Percentiles rank a stretch among this genome's conserved stretches.
These are phyloP conservation scores for Pyrenopolyporus hunteri DNA, from an alignment of 495 filamentous ascomycete genomes.

Conservation along the genomic window DNA sequence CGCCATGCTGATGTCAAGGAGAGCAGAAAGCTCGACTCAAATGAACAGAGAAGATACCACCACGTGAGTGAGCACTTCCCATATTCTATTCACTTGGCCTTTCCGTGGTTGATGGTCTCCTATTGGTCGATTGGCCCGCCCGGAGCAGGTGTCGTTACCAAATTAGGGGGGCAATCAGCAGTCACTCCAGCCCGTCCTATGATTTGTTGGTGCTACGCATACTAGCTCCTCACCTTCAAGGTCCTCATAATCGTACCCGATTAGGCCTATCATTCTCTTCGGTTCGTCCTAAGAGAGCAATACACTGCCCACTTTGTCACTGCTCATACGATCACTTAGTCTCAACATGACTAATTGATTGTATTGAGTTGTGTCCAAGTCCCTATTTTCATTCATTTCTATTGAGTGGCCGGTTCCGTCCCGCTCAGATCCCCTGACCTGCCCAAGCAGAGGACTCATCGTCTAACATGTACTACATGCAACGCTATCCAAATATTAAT, in stretches of 20 bases:
- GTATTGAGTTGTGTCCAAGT: constrained; percentile 1
- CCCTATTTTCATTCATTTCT: no score
- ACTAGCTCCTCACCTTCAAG: neutral
- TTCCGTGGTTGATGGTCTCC: neutral
- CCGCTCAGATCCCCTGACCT: neutral
- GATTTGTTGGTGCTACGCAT: neutral
- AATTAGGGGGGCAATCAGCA: neutral
- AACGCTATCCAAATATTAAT: constrained; percentile 7
- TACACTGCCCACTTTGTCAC: neutral
- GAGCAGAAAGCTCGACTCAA: constrained; percentile 3
- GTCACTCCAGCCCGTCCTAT: neutral
- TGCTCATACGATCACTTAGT: neutral
- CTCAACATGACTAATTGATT: constrained; percentile 22
- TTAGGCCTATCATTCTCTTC: neutral
- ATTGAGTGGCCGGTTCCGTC: neutral
- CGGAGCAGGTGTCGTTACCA: neutral
- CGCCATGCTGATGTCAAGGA: constrained; percentile 27
- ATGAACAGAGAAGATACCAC: constrained; percentile 10
- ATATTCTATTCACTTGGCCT: neutral
- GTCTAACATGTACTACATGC: neutral
- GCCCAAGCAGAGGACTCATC: neutral
- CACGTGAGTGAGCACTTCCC: constrained; percentile 23
- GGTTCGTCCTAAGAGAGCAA: neutral
- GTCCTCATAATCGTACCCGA: neutral
- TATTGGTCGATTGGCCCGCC: neutral